A percentile compares a stretch with the other conserved stretches of the same genome.
Evolutionary conservation across 2,329 filamentous ascomycete genomes (phyloP).

Genomic region (Cladosporium sp.): DNA sequence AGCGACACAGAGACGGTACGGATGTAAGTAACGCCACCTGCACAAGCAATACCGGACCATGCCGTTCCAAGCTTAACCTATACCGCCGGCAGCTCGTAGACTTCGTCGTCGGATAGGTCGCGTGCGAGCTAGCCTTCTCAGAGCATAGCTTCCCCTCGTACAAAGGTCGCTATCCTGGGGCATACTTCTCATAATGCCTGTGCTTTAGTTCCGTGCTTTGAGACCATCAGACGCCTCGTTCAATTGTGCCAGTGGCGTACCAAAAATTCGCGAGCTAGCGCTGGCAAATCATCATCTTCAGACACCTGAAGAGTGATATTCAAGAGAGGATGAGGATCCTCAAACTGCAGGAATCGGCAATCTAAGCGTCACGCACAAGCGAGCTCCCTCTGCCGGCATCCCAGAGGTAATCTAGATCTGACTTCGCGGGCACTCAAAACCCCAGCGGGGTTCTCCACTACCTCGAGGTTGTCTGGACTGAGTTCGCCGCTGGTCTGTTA

Average conservation of each 20-base stretch:
- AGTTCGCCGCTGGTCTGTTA: background rate
- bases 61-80: constrained; percentile 2
- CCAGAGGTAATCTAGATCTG: constrained; percentile 6
- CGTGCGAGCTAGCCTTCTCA: constrained; percentile 1
- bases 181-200: background rate
- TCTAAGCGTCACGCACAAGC: background rate
- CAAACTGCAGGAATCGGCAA: background rate
- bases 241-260: background rate
- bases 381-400: background rate
- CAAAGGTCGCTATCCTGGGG: background rate
- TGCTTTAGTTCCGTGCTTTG: background rate
- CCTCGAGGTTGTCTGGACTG: background rate
- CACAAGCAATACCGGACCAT: constrained; percentile 6
- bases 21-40: constrained; percentile 8
- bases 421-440: background rate
- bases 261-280: background rate
- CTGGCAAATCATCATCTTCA: background rate
- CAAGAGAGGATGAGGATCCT: too few species aligned
- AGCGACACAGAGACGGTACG: background rate
- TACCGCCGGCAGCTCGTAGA: background rate
- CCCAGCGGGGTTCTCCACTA: constrained; percentile 3
- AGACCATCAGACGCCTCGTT: background rate
- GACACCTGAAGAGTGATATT: too few species aligned
- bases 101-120: background rate
- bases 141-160: constrained; percentile 1